Evolutionary conservation across 2,329 filamentous ascomycete species (phyloP).

Genomic region (Alternaria sp.): DNA sequence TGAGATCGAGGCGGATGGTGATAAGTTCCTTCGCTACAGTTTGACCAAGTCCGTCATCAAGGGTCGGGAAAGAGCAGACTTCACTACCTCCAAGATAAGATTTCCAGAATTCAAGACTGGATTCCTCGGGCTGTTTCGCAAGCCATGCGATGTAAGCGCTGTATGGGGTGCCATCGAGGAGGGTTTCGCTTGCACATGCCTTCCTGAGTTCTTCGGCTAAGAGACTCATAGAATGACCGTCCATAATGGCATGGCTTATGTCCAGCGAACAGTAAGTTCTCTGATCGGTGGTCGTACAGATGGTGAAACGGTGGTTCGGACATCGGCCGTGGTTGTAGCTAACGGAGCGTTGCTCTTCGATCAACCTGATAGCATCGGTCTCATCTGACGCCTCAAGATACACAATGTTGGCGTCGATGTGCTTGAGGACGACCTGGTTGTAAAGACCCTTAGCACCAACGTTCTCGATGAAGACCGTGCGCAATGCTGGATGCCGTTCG

Average conservation of each 20-base stretch:
- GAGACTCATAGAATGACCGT: slow-evolving; percentile 46
- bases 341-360: slow-evolving; percentile 34
- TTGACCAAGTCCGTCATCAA: slow-evolving; percentile 33
- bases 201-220: slow-evolving; percentile 38
- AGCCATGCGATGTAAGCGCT: slow-evolving; percentile 47
- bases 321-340: slow-evolving; percentile 35
- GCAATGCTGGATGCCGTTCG: slow-evolving; percentile 39
- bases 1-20: slow-evolving; percentile 42
- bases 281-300: slow-evolving; percentile 35
- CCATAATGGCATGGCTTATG: slow-evolving; percentile 49
- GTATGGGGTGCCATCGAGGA: slow-evolving; percentile 39
- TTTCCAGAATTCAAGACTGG: slow-evolving; percentile 45
- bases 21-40: slow-evolving; percentile 30
- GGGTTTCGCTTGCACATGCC: slow-evolving; percentile 37
- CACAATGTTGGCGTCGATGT: slow-evolving; percentile 35
- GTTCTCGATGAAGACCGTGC: slow-evolving; percentile 47
- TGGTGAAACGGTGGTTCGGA: slow-evolving; percentile 46
- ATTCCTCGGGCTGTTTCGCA: slow-evolving; percentile 33
- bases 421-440: slow-evolving; percentile 44
- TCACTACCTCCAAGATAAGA: slow-evolving; percentile 42
- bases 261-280: slow-evolving; percentile 42
- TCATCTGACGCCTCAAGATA: slow-evolving; percentile 33
- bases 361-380: slow-evolving; percentile 29
- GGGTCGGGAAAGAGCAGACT: slow-evolving; percentile 44
- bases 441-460: slow-evolving; percentile 42